Percentiles rank a stretch among this genome's conserved stretches.
Conservation (phyloP, 176 grass and related monocot species). For the Lolium perenne region DNA sequence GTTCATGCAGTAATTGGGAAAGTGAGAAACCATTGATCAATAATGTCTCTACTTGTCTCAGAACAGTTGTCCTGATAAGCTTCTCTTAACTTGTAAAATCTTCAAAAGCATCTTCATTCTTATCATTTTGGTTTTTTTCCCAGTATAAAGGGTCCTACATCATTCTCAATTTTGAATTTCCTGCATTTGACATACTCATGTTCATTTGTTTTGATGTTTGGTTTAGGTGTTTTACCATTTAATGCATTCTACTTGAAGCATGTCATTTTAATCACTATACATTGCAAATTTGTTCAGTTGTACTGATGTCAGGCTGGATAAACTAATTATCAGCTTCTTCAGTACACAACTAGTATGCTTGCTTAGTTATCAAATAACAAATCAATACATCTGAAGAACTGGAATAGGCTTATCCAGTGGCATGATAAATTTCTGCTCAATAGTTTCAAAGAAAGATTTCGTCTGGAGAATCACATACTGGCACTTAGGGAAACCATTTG, state of each 20-base stretch:
- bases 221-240: neutral
- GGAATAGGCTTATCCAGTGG: neutral
- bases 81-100: neutral
- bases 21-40: neutral
- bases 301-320: neutral
- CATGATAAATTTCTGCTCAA: neutral
- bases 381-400: neutral
- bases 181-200: neutral
- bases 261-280: neutral
- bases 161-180: neutral
- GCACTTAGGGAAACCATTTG: neutral
- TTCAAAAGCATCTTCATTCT: constrained; percentile 1
- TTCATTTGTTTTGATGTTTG: neutral
- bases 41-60: neutral
- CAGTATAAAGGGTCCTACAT: neutral
- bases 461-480: neutral
- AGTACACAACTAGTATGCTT: neutral
- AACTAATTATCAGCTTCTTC: constrained; percentile 15
- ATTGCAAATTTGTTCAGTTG: neutral
- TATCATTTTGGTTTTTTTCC: neutral
- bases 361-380: constrained; percentile 1
- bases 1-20: neutral
- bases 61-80: neutral
- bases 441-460: neutral
- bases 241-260: neutral